phyloP scores from a whole-genome alignment of 306 rosid species.

The Vigna angularis region DNA sequence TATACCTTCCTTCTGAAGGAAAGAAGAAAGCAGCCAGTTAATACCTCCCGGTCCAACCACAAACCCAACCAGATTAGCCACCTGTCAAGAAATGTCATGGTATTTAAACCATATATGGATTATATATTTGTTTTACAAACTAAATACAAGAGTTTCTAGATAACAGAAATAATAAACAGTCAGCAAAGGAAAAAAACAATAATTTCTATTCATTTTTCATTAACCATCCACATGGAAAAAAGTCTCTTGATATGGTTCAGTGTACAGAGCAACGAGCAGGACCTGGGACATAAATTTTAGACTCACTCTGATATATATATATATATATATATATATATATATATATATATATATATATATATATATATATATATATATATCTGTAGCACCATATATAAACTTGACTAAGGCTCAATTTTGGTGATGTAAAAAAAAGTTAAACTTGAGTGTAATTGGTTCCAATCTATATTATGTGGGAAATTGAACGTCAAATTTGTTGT shows the following conservation, averaged over 20 bases:
- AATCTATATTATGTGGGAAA: too few relatives aligned
- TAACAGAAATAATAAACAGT: slow-evolving; percentile 28
- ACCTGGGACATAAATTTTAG: background rate
- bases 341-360: too few relatives aligned
- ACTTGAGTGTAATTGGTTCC: too few relatives aligned
- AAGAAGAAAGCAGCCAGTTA: slow-evolving; percentile 76
- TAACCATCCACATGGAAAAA: background rate
- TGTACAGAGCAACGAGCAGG: background rate
- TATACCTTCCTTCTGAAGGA: slow-evolving; percentile 76
- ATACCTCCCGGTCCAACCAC: slow-evolving; percentile 85
- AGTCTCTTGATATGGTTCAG: background rate
- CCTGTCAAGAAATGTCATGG: slow-evolving; percentile 55
- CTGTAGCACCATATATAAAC: too few relatives aligned
- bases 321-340: too few relatives aligned
- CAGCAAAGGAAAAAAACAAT: background rate
- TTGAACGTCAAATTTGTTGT: too few relatives aligned
- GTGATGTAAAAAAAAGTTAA: too few relatives aligned
- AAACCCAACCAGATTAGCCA: slow-evolving; percentile 93
- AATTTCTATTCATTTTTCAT: background rate
- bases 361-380: too few relatives aligned
- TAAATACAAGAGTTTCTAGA: slow-evolving; percentile 5
- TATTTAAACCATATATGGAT: slow-evolving; percentile 8
- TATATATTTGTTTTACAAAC: slow-evolving; percentile 2
- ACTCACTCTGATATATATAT: background rate
- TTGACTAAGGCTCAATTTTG: too few relatives aligned